phyloP scores from a whole-genome alignment of 306 rosid species.

The Medicago lupulina region DNA sequence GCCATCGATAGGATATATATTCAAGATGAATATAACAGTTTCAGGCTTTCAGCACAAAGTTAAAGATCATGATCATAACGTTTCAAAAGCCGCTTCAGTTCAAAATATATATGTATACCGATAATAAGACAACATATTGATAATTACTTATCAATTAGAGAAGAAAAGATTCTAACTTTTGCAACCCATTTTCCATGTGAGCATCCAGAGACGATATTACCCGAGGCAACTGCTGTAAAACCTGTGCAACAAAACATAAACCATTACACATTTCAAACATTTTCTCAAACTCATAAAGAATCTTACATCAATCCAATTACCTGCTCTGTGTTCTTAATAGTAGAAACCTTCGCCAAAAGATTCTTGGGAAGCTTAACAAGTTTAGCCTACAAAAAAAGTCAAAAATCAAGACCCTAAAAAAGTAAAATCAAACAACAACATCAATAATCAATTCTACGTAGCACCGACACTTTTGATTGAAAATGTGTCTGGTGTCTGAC shows the following conservation, averaged over 20 bases:
- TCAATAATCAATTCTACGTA: background rate
- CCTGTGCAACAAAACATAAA: slow-evolving; percentile 59
- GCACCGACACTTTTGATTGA: no score
- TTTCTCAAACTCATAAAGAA: background rate
- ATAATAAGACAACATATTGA: background rate
- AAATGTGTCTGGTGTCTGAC: no score
- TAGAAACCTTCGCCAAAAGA: slow-evolving; percentile 68
- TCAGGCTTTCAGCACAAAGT: slow-evolving; percentile 2
- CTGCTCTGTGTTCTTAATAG: slow-evolving; percentile 79
- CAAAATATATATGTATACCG: background rate
- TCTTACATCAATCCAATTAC: slow-evolving; percentile 46
- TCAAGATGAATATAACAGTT: slow-evolving; percentile 23
- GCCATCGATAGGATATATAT: slow-evolving; percentile 13
- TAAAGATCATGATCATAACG: background rate
- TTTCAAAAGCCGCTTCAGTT: background rate
- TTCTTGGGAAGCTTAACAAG: slow-evolving; percentile 81
- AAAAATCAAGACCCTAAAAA: slow-evolving; percentile 11
- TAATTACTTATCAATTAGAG: slow-evolving; percentile 15
- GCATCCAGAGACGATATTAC: slow-evolving; percentile 88
- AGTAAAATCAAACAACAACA: slow-evolving; percentile 25
- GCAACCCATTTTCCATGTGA: slow-evolving; percentile 77
- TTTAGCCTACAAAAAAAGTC: slow-evolving; percentile 58
- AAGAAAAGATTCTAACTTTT: slow-evolving; percentile 57
- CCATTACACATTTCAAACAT: background rate
- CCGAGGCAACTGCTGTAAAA: slow-evolving; percentile 80